Percentiles rank a stretch among this genome's conserved stretches.
These are phyloP conservation scores for Nakazawaea anatomiae DNA, from an alignment of 805 yeast genomes.

Conservation along the genomic window DNA sequence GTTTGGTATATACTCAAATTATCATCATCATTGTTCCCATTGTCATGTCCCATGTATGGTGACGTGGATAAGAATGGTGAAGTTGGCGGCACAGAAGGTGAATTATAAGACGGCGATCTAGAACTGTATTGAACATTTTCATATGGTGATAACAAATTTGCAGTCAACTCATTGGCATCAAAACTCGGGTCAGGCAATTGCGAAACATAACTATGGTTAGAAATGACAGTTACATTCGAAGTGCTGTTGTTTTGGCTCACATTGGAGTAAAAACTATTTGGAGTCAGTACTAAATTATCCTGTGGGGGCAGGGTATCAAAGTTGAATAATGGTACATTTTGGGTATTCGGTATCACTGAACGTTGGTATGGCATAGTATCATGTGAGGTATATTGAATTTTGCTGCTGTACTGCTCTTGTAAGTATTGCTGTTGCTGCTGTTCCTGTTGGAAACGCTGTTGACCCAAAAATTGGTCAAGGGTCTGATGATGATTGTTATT, in stretches of 20 bases:
- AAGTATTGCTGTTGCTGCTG: not conserved
- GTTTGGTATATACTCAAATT: constrained; percentile 7
- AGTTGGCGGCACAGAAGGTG: not conserved
- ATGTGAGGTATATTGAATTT: too few species aligned
- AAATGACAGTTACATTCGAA: constrained; percentile 4
- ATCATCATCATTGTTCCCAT: constrained; percentile 1
- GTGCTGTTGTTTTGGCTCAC: not conserved
- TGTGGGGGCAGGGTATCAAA: constrained; percentile 3
- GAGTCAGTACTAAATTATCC: not conserved
- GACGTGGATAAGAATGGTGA: constrained; percentile 7
- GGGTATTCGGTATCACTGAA: not conserved
- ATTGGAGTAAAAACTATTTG: constrained; percentile 2
- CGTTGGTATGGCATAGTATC: too few species aligned
- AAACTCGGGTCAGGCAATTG: not conserved
- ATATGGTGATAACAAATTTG: constrained; percentile 3
- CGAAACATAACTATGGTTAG: constrained; percentile 1
- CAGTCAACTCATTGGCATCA: not conserved
- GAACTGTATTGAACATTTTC: not conserved
- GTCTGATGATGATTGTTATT: not conserved
- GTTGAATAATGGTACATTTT: not conserved
- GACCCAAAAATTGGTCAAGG: not conserved
- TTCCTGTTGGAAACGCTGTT: not conserved
- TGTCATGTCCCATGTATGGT: not conserved
- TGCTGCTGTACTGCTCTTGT: not conserved
- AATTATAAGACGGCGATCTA: not conserved